A percentile compares a stretch with the other conserved stretches of the same genome.
Evolutionary conservation across 2,329 filamentous ascomycete species (phyloP).

Genomic region (Penicillium sp.): DNA sequence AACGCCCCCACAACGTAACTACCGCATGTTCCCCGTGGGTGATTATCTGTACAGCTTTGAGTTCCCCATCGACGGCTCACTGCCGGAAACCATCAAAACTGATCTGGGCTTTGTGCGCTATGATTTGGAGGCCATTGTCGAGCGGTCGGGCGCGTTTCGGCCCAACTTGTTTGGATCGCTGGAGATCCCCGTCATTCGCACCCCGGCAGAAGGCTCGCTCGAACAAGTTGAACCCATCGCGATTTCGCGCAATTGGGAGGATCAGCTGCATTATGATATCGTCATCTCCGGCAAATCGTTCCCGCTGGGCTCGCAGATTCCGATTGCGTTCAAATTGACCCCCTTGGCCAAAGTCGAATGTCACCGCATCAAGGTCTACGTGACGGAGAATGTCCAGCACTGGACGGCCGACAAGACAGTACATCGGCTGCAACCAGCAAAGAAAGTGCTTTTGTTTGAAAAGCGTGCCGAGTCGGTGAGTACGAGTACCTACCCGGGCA

Average conservation of each 20-base stretch:
- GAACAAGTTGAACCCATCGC: constrained; percentile 91
- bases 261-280: constrained; percentile 92
- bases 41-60: constrained; percentile 75
- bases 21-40: constrained; percentile 75
- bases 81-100: constrained; percentile 78
- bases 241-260: constrained; percentile 89
- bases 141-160: constrained; percentile 83
- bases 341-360: constrained; percentile 89
- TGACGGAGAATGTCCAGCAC: constrained; percentile 87
- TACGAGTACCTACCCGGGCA: constrained; percentile 65
- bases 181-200: constrained; percentile 76
- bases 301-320: constrained; percentile 77
- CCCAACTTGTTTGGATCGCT: constrained; percentile 76
- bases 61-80: constrained; percentile 68
- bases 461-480: constrained; percentile 76
- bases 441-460: constrained; percentile 81
- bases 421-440: constrained; percentile 73
- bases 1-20: constrained; percentile 67
- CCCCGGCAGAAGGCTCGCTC: constrained; percentile 79
- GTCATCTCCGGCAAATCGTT: constrained; percentile 95
- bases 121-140: constrained; percentile 76
- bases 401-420: constrained; percentile 81
- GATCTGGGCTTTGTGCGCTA: constrained; percentile 84
- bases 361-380: constrained; percentile 83
- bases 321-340: constrained; percentile 89